Conservation (phyloP, 345 rosid species). For the Arabis alpina region DNA sequence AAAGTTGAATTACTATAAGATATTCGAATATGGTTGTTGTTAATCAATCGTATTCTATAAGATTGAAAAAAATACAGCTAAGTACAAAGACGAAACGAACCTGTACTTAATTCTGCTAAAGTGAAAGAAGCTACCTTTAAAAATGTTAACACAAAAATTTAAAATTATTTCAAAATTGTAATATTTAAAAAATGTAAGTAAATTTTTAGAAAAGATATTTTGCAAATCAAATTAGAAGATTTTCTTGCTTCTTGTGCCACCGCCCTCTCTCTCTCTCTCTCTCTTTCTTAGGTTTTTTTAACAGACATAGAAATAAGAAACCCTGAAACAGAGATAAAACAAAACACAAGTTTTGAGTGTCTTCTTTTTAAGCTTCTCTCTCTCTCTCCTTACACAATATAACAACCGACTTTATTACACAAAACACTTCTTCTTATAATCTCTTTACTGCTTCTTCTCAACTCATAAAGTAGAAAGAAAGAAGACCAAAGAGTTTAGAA, state of each 20-base stretch:
- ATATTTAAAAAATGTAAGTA: background rate
- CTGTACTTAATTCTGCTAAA: constrained; percentile 34
- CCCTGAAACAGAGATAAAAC: constrained; percentile 44
- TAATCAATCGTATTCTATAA: constrained; percentile 27
- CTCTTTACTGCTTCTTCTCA: constrained; percentile 21
- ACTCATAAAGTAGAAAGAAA: constrained; percentile 11
- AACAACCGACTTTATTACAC: constrained; percentile 52
- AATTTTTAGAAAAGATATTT: constrained; percentile 6
- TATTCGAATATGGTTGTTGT: constrained; percentile 25
- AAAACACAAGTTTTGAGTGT: constrained; percentile 46
- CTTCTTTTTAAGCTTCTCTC: constrained; percentile 31
- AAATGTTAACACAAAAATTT: constrained; percentile 14
- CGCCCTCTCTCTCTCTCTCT: constrained; percentile 44
- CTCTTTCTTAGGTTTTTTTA: constrained; percentile 6
- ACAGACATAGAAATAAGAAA: constrained; percentile 34
- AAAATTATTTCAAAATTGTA: background rate
- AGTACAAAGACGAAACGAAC: constrained; percentile 32
- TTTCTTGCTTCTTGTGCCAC: constrained; percentile 46
- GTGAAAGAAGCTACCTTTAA: constrained; percentile 38
- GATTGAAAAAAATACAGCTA: constrained; percentile 37
- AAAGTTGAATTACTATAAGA: background rate
- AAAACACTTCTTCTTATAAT: constrained; percentile 22
- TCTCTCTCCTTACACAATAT: constrained; percentile 36
- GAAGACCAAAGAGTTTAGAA: background rate
- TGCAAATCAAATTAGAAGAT: constrained; percentile 37